Base-by-base conservation (phyloP, 2,329 filamentous ascomycete genomes). In the Xylaria sp. region DNA sequence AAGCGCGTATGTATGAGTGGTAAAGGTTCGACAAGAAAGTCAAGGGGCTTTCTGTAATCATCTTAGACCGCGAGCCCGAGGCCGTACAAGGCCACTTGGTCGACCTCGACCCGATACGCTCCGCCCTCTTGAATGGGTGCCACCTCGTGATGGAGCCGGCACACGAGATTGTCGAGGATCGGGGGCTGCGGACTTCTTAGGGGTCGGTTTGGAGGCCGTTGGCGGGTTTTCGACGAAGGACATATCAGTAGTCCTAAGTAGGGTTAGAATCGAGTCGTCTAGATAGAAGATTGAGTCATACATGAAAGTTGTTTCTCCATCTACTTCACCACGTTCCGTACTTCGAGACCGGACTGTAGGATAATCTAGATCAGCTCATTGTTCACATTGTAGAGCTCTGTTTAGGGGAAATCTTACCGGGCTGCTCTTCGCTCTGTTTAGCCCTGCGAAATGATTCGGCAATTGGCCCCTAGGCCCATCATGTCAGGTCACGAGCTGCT, bases 221-320 rank as follows among this genome's bases (percentile, higher is more conserved):
- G 86, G 80, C 7, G 94, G 94, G 73, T 97, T 92, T 38, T 97
- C 93, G 63, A 97, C 89, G 75, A 97, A 97, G 1, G 92, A 93
- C 5, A 91, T 96, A 76, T 97, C 94, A 11, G 93, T 97, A 27
- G 94, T 97, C 85, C 92, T 95, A 72, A 4, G 63, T 25, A 53
- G 49, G 69, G 65, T 70, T 58, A 70, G 66, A 66, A 61, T 53
- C 50, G 42, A 58, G 53, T 20, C 10, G 72, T 62, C 2, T n/a
- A 27, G 73, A 68, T 13, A 44, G 44, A 56, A 67, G 33, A 55
- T 36, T 27, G 31, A 80, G 87, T 79, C 88, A 79, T 81, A 92
- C 90, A 97, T 87, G 75, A 97, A 97, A 0, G 94, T 97, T 58
- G 91, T 92, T 73, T 97, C 94, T 17, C 79, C 79, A n/a, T 88